These are phyloP conservation scores for Colletotrichum caudatum DNA, from an alignment of 2,329 filamentous ascomycete genomes.

Conservation along the genomic window DNA sequence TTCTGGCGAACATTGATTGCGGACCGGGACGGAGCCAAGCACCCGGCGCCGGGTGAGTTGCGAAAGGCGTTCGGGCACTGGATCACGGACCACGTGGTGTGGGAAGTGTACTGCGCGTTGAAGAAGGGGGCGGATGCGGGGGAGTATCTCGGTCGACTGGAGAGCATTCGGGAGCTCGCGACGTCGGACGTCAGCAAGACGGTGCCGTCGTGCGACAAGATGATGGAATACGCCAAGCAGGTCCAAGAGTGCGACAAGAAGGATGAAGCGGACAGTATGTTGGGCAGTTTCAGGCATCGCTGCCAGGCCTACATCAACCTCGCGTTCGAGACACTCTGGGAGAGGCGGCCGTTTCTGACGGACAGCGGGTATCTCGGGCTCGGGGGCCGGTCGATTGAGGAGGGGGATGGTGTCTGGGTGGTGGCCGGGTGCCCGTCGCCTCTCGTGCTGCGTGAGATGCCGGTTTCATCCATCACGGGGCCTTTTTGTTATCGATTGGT, in stretches of 20 bases:
- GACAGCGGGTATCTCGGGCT: slow-evolving; percentile 28
- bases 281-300: slow-evolving; percentile 20
- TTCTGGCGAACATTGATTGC: slow-evolving; percentile 47
- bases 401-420: slow-evolving; percentile 26
- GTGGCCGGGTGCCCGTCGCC: slow-evolving; percentile 34
- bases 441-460: slow-evolving; percentile 6
- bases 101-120: slow-evolving; percentile 25
- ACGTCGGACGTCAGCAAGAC: slow-evolving; percentile 25
- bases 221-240: slow-evolving; percentile 15
- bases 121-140: slow-evolving; percentile 13
- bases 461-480: neutral
- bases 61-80: slow-evolving; percentile 30
- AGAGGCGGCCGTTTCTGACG: slow-evolving; percentile 25
- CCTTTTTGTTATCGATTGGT: slow-evolving; percentile 9
- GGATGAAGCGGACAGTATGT: slow-evolving; percentile 12
- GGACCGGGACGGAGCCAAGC: slow-evolving; percentile 41
- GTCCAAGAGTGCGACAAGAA: slow-evolving; percentile 8
- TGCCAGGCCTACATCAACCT: slow-evolving; percentile 34
- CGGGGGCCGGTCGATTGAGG: slow-evolving; percentile 19
- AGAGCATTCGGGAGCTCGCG: slow-evolving; percentile 21
- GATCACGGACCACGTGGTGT: slow-evolving; percentile 27
- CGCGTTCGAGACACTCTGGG: slow-evolving; percentile 32
- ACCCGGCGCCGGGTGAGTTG: slow-evolving; percentile 18
- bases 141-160: neutral
- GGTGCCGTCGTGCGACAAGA: slow-evolving; percentile 5